Conservation (phyloP, 257 asterid species). For the Jaltomata sinuosa region DNA sequence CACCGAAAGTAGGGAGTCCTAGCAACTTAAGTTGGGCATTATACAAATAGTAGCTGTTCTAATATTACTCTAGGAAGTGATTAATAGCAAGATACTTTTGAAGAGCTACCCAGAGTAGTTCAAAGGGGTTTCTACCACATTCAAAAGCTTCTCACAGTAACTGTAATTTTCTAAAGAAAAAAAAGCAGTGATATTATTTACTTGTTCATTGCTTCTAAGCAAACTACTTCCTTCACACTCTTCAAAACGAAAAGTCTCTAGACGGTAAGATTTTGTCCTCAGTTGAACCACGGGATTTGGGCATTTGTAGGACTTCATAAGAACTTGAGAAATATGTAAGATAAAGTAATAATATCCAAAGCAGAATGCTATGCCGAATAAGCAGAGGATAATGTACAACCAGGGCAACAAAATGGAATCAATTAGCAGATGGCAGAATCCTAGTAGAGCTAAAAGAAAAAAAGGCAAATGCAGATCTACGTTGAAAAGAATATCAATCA, state of each 20-base stretch:
- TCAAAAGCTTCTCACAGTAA: neutral
- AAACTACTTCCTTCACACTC: neutral
- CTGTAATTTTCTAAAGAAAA: neutral
- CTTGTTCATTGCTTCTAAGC: neutral
- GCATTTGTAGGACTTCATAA: neutral
- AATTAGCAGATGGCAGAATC: neutral
- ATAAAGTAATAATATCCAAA: neutral
- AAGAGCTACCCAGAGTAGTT: neutral
- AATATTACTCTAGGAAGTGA: too few relatives aligned
- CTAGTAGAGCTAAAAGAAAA: neutral
- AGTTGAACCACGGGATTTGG: neutral
- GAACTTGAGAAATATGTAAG: neutral
- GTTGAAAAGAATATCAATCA: too few relatives aligned
- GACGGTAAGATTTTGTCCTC: neutral
- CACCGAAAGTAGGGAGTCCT: too few relatives aligned
- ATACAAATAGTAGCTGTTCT: too few relatives aligned
- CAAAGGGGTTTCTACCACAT: neutral
- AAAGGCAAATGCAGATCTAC: neutral
- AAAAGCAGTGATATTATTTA: neutral
- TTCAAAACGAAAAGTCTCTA: neutral
- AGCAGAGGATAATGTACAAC: neutral
- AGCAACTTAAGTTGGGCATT: too few relatives aligned
- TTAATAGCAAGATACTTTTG: too few relatives aligned
- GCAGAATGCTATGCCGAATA: neutral
- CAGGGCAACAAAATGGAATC: neutral